Evolutionary conservation across 768 basidiomycete genomes (phyloP).

Genomic region (Auriculariales sp.): DNA sequence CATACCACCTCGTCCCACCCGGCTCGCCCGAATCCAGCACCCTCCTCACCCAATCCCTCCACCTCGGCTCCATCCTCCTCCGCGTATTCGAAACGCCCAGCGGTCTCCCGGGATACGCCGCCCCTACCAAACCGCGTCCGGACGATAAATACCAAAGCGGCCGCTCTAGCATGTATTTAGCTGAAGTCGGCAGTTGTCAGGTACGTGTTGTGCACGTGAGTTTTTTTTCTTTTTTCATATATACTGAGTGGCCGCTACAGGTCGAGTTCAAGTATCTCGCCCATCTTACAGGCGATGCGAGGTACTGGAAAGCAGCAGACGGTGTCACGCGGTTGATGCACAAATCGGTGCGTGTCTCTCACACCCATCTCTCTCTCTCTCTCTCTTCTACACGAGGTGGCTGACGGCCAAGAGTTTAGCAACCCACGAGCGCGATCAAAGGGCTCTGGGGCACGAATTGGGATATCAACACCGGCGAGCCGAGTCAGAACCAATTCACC

Average conservation of each 20-base stretch:
- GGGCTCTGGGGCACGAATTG: slow-evolving; percentile 7
- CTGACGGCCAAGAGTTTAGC: no score
- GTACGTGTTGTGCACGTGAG: background rate
- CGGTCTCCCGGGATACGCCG: slow-evolving; percentile 5
- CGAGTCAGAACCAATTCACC: background rate
- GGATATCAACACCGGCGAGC: slow-evolving; percentile 4
- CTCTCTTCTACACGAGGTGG: no score
- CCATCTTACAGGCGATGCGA: slow-evolving; percentile 5
- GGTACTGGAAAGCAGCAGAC: slow-evolving; percentile 1
- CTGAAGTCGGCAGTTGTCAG: background rate
- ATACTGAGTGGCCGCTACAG: slow-evolving; percentile 1
- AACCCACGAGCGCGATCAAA: slow-evolving; percentile 1
- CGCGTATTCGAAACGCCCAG: slow-evolving; percentile 6
- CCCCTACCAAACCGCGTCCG: slow-evolving; percentile 4
- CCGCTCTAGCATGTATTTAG: background rate
- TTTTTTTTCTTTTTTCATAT: background rate
- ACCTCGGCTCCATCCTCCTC: slow-evolving; percentile 4
- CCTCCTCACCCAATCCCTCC: slow-evolving; percentile 6
- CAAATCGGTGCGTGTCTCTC: background rate
- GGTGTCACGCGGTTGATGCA: background rate
- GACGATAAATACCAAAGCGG: no score
- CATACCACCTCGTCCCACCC: slow-evolving; percentile 6
- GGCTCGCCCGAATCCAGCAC: background rate
- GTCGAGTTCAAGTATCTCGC: slow-evolving; percentile 9
- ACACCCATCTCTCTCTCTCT: no score